Percentiles rank a stretch among this genome's conserved stretches.
phyloP scores from a whole-genome alignment of 2,329 filamentous ascomycete species.

The Thielaviopsis cerberus region DNA sequence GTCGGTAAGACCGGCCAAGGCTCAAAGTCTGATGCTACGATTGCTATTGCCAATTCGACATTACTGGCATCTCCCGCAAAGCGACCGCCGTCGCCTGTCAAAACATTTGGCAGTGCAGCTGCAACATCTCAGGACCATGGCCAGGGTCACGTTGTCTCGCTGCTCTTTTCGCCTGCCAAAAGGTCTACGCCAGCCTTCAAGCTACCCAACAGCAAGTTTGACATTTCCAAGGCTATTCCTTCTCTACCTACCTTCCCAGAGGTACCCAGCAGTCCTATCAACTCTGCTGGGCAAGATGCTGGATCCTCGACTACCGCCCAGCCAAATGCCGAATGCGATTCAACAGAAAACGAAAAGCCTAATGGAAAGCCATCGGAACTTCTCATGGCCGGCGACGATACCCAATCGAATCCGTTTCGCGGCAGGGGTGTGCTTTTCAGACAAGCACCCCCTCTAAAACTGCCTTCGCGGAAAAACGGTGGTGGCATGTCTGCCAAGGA shows the following conservation, averaged over 20 bases:
- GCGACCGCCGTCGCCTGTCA: slow-evolving; percentile 27
- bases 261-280: neutral
- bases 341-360: neutral
- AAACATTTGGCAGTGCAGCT: slow-evolving; percentile 19
- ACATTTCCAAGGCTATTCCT: slow-evolving; percentile 2
- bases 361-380: slow-evolving; percentile 17
- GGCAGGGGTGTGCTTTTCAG: slow-evolving; percentile 5
- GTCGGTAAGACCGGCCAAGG: slow-evolving; percentile 14
- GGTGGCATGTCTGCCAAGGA: slow-evolving; percentile 3
- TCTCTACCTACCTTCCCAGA: slow-evolving; percentile 2
- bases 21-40: slow-evolving; percentile 13
- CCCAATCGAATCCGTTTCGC: slow-evolving; percentile 10
- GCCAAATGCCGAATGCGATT: neutral
- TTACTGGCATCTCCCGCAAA: slow-evolving; percentile 34
- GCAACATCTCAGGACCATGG: slow-evolving; percentile 16
- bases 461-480: slow-evolving; percentile 6
- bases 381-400: slow-evolving; percentile 19
- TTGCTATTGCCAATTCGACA: slow-evolving; percentile 20
- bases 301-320: no score
- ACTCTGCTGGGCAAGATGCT: neutral
- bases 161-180: slow-evolving; percentile 35
- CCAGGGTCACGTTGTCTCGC: slow-evolving; percentile 27
- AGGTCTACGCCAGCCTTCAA: slow-evolving; percentile 16
- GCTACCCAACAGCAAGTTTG: slow-evolving; percentile 6
- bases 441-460: slow-evolving; percentile 8